Base-by-base conservation (phyloP, 805 yeast species). In the Zygosaccharomyces bisporus region DNA sequence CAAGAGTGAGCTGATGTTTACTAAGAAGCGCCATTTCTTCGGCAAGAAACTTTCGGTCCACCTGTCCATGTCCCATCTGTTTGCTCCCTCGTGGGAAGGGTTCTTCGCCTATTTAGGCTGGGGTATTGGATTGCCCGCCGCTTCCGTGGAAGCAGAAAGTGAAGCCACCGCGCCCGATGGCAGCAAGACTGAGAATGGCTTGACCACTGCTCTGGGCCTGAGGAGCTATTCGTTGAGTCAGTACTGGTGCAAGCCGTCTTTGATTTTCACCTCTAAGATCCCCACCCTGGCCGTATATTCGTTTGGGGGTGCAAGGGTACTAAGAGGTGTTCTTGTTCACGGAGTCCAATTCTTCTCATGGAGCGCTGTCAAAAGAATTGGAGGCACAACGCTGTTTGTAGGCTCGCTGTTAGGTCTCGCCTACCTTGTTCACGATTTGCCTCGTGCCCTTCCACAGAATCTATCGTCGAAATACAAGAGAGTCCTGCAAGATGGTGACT, bases 371-470 rank as follows among this genome's bases (percentile, higher is more conserved):
- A 72, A 67, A 45, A 71, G 70, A 34, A 60, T 83, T n/a, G 72
- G 76, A 0, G 61, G 76, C 0, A 90, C 95, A 0, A 37, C 79
- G 0, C 46, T 74, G 0, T 52, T 80, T 2, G 71, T 79, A 6
- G 74, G 75, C 1, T 67, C 77, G 4, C 74, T 79, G 1, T 69
- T 79, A 10, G 72, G 83, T 0, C 67, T 76, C 0, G 77, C 79
- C 32, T 88, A 86, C 56, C 61, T 89, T 45, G 68, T 88, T 14
- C 71, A 74, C 47, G 98, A 93, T 63, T 79, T 95, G 10, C 97
- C 97, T 2, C 78, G 83, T 55, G 95, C 97, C 0, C 79, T 87
- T 55, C 95, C 96, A 14, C 72, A 88, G 52, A 89, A 89, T 46
- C 75, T 88, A 46, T 88, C 93, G 0, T 71, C 74, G 38, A 87